Evolutionary conservation across 768 basidiomycete genomes (phyloP).

Genomic region (Serendipita sp.): DNA sequence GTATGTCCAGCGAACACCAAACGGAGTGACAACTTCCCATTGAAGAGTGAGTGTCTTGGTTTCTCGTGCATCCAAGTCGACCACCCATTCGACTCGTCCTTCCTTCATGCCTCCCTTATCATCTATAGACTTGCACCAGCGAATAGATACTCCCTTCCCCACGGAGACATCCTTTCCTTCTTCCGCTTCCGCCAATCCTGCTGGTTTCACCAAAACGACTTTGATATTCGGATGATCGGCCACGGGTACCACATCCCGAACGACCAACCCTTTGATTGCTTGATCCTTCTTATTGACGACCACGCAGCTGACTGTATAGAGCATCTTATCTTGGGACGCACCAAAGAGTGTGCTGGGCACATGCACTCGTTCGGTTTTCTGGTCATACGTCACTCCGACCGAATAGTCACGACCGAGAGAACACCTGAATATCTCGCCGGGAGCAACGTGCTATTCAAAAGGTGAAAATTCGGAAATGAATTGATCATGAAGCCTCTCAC

Average conservation of each 20-base stretch:
- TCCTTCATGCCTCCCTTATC: conserved; percentile 6
- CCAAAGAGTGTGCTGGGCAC: not conserved
- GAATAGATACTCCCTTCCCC: not conserved
- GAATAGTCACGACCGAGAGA: conserved; percentile 3
- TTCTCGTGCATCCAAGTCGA: not conserved
- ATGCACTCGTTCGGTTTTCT: not conserved
- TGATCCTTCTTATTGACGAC: not conserved
- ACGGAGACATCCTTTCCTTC: conserved; percentile 1
- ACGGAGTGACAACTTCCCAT: not conserved
- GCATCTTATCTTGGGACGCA: not conserved
- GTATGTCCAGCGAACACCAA: not conserved
- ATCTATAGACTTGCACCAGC: not conserved
- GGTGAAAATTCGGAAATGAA: not conserved
- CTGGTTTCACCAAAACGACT: not conserved
- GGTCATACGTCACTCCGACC: not conserved
- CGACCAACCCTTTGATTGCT: not conserved
- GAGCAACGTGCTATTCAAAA: not conserved
- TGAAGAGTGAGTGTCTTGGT: not conserved
- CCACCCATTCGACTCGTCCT: not conserved
- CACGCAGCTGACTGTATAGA: not conserved
- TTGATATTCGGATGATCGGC: not conserved
- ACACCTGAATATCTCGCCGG: not conserved
- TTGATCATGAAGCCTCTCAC: not conserved
- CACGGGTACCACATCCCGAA: not conserved
- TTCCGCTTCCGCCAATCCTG: not conserved